Conservation (phyloP, 805 yeast species). For the Pichia manshurica region DNA sequence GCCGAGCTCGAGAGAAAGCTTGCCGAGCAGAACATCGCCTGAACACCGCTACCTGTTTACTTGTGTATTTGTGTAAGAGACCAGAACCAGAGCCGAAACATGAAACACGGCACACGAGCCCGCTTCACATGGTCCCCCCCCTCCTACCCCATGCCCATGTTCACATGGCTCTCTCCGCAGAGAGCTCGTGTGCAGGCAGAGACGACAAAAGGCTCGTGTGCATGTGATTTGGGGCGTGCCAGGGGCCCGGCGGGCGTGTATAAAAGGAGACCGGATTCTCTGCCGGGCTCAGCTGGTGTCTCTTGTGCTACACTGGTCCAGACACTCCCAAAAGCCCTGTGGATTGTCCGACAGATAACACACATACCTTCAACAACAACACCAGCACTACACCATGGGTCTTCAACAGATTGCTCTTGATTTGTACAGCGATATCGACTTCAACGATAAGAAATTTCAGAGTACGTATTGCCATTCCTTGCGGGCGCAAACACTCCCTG, state of each 20-base stretch:
- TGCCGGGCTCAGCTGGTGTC: not conserved
- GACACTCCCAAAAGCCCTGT: too few species aligned
- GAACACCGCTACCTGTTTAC: not conserved
- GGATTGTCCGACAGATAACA: too few species aligned
- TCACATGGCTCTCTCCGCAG: too few species aligned
- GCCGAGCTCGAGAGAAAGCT: conserved; percentile 59
- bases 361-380: not conserved
- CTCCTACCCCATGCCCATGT: not conserved
- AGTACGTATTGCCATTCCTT: conserved; percentile 18
- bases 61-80: not conserved
- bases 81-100: too few species aligned
- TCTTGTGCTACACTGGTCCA: not conserved
- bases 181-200: not conserved
- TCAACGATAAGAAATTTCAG: conserved; percentile 21
- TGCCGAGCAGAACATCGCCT: conserved; percentile 20
- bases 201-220: not conserved
- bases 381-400: conserved; percentile 5
- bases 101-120: too few species aligned
- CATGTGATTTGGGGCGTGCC: not conserved
- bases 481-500: not conserved
- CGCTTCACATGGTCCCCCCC: too few species aligned
- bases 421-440: conserved; percentile 20
- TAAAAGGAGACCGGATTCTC: conserved; percentile 2
- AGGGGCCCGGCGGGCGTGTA: not conserved
- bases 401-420: conserved; percentile 13